phyloP scores from a whole-genome alignment of 2,329 filamentous ascomycete genomes.

The Pleomassaria siparia region DNA sequence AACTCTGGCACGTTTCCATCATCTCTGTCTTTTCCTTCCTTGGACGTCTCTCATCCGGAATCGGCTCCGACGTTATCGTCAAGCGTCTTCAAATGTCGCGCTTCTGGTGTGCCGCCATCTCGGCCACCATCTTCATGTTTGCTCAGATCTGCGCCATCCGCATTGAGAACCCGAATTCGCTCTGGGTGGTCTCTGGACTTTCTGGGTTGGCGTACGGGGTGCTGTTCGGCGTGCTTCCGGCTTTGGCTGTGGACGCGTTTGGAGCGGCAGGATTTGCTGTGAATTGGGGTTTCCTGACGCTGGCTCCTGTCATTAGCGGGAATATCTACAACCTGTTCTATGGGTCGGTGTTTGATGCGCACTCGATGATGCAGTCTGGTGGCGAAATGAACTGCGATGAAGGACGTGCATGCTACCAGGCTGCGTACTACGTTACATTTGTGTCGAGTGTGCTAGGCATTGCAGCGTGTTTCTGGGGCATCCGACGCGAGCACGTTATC shows the following conservation, averaged over 20 bases:
- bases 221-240: slow-evolving; percentile 90
- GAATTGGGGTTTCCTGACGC: slow-evolving; percentile 95
- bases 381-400: slow-evolving; percentile 75
- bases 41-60: slow-evolving; percentile 71
- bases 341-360: slow-evolving; percentile 77
- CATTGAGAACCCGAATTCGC: slow-evolving; percentile 73
- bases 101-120: slow-evolving; percentile 85
- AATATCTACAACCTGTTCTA: slow-evolving; percentile 95
- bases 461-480: slow-evolving; percentile 69
- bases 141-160: slow-evolving; percentile 77
- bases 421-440: slow-evolving; percentile 79
- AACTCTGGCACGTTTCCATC: slow-evolving; percentile 91
- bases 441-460: slow-evolving; percentile 70
- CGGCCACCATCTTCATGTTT: slow-evolving; percentile 73
- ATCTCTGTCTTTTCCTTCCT: slow-evolving; percentile 86
- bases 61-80: slow-evolving; percentile 88
- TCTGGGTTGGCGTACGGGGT: slow-evolving; percentile 91
- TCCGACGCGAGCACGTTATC: slow-evolving; percentile 57
- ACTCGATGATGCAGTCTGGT: slow-evolving; percentile 67
- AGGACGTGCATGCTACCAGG: slow-evolving; percentile 77
- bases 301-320: slow-evolving; percentile 82
- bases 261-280: slow-evolving; percentile 86
- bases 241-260: slow-evolving; percentile 83
- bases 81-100: slow-evolving; percentile 78
- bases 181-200: slow-evolving; percentile 77